These are phyloP conservation scores for Aspergillus saccharolyticus DNA, from an alignment of 495 filamentous ascomycete species.

Conservation along the genomic window DNA sequence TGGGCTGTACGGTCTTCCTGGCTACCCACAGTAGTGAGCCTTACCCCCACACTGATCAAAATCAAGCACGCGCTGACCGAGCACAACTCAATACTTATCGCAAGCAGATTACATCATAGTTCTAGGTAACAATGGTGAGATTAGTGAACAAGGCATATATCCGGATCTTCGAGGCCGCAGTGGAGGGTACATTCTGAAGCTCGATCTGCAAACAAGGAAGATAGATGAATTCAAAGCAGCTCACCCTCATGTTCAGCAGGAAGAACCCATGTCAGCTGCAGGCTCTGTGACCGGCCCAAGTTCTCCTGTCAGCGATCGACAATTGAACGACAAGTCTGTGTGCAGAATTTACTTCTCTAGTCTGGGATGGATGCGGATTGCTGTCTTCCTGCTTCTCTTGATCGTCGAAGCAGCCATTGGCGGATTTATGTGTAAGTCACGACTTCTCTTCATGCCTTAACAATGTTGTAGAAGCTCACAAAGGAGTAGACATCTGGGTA, in stretches of 20 bases:
- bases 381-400: conserved; percentile 8
- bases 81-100: conserved; percentile 7
- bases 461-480: too few species aligned
- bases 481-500: conserved; percentile 13
- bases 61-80: too few species aligned
- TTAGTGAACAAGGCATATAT: conserved; percentile 15
- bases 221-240: too few species aligned
- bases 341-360: conserved; percentile 22
- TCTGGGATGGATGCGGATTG: conserved; percentile 12
- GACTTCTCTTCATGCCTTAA: too few species aligned
- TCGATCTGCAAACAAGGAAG: neutral
- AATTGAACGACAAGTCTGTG: conserved; percentile 11
- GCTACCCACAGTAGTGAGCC: conserved; percentile 11
- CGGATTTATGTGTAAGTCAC: conserved; percentile 6
- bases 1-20: conserved; percentile 14
- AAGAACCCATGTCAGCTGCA: neutral
- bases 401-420: conserved; percentile 4
- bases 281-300: neutral
- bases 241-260: neutral
- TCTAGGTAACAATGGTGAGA: conserved; percentile 10
- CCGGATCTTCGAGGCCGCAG: conserved; percentile 4
- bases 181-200: neutral
- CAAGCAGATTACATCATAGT: conserved; percentile 16
- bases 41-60: too few species aligned
- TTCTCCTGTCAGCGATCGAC: neutral